Percentiles rank a stretch among this genome's conserved stretches.
Conservation (phyloP, 176 grass and related monocot genomes). For the Cymbopogon citratus region DNA sequence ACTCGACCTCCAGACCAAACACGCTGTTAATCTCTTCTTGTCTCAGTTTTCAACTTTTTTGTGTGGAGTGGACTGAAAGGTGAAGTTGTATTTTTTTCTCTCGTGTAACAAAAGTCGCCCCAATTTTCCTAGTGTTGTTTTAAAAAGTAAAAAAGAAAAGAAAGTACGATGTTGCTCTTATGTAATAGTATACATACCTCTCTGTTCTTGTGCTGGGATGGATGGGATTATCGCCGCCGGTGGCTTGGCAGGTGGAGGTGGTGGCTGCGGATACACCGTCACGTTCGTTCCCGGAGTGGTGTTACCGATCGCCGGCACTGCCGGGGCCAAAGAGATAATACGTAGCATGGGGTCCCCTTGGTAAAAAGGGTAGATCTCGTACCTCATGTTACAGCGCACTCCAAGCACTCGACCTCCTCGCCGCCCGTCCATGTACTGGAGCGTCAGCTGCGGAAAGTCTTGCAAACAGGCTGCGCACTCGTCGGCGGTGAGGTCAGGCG, state of each 20-base stretch:
- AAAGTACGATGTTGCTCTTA: too few relatives aligned
- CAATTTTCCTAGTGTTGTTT: too few relatives aligned
- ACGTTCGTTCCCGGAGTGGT: neutral
- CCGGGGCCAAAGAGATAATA: neutral
- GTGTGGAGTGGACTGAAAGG: too few relatives aligned
- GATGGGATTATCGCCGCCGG: neutral
- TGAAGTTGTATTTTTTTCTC: too few relatives aligned
- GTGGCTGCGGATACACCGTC: neutral
- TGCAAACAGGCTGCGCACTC: neutral
- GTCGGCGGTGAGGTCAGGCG: neutral
- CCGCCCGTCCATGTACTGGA: neutral
- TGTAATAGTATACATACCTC: neutral
- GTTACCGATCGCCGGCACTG: neutral
- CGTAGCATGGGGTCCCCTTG: neutral
- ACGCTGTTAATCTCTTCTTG: too few relatives aligned
- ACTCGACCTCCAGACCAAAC: too few relatives aligned
- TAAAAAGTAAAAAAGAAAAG: too few relatives aligned
- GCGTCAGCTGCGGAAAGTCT: neutral
- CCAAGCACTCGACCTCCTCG: neutral
- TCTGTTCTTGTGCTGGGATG: neutral
- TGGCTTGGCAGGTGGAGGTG: neutral
- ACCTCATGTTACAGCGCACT: slow-evolving; percentile 6
- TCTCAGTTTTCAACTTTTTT: too few relatives aligned
- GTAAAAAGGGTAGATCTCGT: slow-evolving; percentile 2
- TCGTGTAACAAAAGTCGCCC: too few relatives aligned